Conservation (phyloP, 108 stramenopile species). For the Pseudonitzschia multiseries region DNA sequence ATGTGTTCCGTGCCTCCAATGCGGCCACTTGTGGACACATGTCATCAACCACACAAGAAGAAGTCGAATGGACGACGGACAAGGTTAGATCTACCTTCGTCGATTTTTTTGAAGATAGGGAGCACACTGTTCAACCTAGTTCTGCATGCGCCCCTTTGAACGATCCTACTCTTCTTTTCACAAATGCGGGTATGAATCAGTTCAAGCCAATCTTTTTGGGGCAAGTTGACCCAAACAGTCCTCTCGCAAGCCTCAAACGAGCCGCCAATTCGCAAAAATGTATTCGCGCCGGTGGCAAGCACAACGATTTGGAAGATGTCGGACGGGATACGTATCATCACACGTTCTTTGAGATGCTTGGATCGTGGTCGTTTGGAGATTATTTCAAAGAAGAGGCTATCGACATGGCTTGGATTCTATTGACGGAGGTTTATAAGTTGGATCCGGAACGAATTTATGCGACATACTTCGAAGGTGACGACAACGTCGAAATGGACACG, state of each 20-base stretch:
- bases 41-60: neutral
- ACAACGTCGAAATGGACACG: constrained; percentile 69
- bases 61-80: constrained; percentile 86
- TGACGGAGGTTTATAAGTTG: constrained; percentile 89
- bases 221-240: constrained; percentile 76
- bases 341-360: constrained; percentile 99
- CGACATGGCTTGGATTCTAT: constrained; percentile 90
- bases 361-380: constrained; percentile 94
- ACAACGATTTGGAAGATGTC: constrained; percentile 99
- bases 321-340: constrained; percentile 99
- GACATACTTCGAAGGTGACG: constrained; percentile 97
- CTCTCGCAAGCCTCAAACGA: constrained; percentile 68
- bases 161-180: constrained; percentile 98
- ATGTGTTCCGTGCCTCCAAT: neutral
- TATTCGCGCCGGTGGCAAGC: constrained; percentile 99
- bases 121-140: constrained; percentile 77
- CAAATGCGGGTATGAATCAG: constrained; percentile 99
- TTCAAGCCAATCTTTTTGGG: constrained; percentile 99
- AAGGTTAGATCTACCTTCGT: constrained; percentile 93
- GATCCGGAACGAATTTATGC: constrained; percentile 88
- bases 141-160: constrained; percentile 90
- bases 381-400: constrained; percentile 97
- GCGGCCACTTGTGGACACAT: neutral
- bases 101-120: constrained; percentile 80
- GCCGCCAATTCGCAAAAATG: constrained; percentile 98